Conservation (phyloP, 805 yeast genomes). For the Candida quercuum region DNA sequence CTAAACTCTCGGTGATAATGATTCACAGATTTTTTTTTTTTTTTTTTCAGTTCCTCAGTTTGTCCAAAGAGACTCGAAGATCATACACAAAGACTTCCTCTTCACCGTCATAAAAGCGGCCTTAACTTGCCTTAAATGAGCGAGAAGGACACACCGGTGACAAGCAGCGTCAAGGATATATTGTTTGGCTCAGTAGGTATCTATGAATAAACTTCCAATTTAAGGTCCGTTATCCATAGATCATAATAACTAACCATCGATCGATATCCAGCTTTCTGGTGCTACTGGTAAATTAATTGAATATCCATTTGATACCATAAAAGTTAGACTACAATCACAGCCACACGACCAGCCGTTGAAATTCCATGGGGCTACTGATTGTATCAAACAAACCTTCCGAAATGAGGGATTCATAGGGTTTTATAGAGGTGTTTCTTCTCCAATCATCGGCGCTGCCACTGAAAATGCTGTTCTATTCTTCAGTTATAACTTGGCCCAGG, state of each 20-base stretch:
- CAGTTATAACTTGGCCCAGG: conserved; percentile 47
- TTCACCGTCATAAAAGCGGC: too few species aligned
- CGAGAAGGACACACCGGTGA: background rate
- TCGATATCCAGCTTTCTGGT: conserved; percentile 45
- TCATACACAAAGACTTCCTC: too few species aligned
- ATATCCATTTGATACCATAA: conserved; percentile 89
- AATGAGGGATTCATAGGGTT: conserved; percentile 78
- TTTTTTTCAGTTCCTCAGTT: too few species aligned
- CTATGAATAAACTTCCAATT: too few species aligned
- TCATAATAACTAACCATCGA: background rate
- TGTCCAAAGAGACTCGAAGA: too few species aligned
- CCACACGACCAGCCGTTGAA: conserved; percentile 43
- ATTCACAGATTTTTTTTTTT: too few species aligned
- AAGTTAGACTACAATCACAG: conserved; percentile 81
- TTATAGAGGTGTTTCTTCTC: conserved; percentile 76
- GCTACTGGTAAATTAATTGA: conserved; percentile 80
- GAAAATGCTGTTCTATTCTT: conserved; percentile 81
- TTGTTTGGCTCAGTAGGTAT: conserved; percentile 30
- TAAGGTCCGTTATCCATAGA: too few species aligned
- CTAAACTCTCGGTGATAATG: too few species aligned
- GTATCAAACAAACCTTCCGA: conserved; percentile 53
- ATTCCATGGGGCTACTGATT: conserved; percentile 57
- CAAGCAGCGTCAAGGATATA: conserved; percentile 4
- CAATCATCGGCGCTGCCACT: conserved; percentile 83
- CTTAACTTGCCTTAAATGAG: background rate